phyloP scores from a whole-genome alignment of 1,284 basidiomycete genomes.

The Cryptococcus wingfieldii region DNA sequence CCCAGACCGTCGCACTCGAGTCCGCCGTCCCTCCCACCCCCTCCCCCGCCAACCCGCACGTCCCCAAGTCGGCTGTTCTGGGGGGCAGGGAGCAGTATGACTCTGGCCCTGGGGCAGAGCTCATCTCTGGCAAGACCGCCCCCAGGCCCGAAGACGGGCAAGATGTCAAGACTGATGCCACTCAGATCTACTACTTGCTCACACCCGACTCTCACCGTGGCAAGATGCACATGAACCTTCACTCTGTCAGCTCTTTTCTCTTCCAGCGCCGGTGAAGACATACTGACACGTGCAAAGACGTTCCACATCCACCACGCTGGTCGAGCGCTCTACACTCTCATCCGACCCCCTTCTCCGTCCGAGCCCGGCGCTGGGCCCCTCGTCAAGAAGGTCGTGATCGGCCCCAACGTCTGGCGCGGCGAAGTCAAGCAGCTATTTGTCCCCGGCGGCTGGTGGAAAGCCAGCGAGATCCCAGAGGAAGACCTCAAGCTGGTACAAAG shows the following conservation, averaged over 20 bases:
- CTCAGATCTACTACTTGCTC: slow-evolving; percentile 43
- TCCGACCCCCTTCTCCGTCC: slow-evolving; percentile 21
- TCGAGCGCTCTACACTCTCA: slow-evolving; percentile 42
- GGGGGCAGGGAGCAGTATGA: slow-evolving; percentile 13
- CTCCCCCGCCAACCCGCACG: slow-evolving; percentile 10
- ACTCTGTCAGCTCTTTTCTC: slow-evolving; percentile 24
- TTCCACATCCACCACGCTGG: slow-evolving; percentile 43
- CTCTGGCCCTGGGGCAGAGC: slow-evolving; percentile 17
- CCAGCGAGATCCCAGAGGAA: slow-evolving; percentile 38
- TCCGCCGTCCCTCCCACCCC: slow-evolving; percentile 10
- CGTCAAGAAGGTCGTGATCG: slow-evolving; percentile 37
- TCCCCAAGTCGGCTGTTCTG: slow-evolving; percentile 8
- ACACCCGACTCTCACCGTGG: slow-evolving; percentile 31
- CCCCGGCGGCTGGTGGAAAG: slow-evolving; percentile 47
- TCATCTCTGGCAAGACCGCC: slow-evolving; percentile 1
- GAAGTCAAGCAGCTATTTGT: slow-evolving; percentile 43
- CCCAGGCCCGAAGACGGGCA: background rate
- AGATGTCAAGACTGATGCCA: slow-evolving; percentile 19
- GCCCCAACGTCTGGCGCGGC: slow-evolving; percentile 24
- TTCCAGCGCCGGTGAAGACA: background rate
- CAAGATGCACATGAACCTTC: slow-evolving; percentile 42
- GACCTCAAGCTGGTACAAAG: slow-evolving; percentile 27
- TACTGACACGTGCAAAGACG: slow-evolving; percentile 16
- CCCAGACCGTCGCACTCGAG: slow-evolving; percentile 22
- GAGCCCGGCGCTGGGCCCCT: slow-evolving; percentile 11